These are phyloP conservation scores for Fusarium sp. DNA, from an alignment of 2,329 filamentous ascomycete genomes.

Conservation along the genomic window DNA sequence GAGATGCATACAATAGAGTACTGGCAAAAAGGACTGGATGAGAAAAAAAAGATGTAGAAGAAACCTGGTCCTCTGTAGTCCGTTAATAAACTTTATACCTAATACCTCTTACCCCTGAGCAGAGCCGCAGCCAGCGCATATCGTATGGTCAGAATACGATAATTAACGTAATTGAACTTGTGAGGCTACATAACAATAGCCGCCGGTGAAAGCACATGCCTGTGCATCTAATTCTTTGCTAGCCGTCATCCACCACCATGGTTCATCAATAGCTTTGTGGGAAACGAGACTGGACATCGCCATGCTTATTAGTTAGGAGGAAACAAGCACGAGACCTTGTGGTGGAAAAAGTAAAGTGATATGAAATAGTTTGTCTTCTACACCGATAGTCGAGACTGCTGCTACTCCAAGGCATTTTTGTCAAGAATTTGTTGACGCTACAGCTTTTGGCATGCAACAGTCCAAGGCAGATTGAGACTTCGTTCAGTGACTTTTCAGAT, in stretches of 20 bases:
- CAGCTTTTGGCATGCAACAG: neutral
- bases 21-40: neutral
- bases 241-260: neutral
- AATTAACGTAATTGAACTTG: constrained; percentile 1
- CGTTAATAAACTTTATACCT: constrained; percentile 3
- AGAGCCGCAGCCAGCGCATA: constrained; percentile 31
- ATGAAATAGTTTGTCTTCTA: neutral
- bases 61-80: neutral
- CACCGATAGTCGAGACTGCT: neutral
- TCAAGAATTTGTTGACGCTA: neutral
- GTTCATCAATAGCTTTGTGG: neutral
- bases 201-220: constrained; percentile 2
- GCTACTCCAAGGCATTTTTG: neutral
- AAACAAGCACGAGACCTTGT: neutral
- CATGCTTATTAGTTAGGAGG: neutral
- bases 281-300: neutral
- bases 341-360: neutral
- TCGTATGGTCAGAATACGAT: constrained; percentile 28
- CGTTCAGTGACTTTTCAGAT: neutral
- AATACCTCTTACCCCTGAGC: constrained; percentile 35
- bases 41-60: neutral
- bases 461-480: neutral
- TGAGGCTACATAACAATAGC: constrained; percentile 9
- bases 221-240: neutral
- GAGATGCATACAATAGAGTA: neutral